These are phyloP conservation scores for Solanum okadae DNA, from an alignment of 257 asterid species.

Conservation along the genomic window DNA sequence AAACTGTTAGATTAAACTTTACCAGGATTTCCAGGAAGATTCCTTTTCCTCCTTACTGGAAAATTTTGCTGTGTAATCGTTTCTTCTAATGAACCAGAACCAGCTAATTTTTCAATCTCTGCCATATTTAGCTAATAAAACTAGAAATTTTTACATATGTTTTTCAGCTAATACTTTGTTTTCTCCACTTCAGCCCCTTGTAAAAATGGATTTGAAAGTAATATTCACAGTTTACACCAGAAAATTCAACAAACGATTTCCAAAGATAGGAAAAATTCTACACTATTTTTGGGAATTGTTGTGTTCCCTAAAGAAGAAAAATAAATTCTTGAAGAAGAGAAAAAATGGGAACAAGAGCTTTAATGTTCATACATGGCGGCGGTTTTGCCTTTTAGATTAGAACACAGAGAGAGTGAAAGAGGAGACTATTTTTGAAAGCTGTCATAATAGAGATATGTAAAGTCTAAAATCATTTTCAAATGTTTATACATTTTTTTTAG, in stretches of 20 bases:
- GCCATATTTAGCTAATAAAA: constrained; percentile 13
- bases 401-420: not conserved
- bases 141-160: not conserved
- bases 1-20: not conserved
- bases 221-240: not conserved
- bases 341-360: constrained; percentile 19
- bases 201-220: not conserved
- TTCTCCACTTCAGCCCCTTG: not conserved
- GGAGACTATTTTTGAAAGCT: constrained; percentile 8
- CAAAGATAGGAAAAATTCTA: not conserved
- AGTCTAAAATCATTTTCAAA: not conserved
- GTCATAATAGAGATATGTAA: not conserved
- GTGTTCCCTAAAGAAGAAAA: not conserved
- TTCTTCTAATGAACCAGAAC: constrained; percentile 20
- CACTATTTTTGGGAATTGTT: constrained; percentile 1
- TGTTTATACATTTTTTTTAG: constrained; percentile 9
- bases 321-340: constrained; percentile 6
- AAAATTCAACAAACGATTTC: not conserved
- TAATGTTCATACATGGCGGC: constrained; percentile 19
- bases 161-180: not conserved
- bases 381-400: not conserved
- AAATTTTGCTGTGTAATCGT: constrained; percentile 4
- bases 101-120: constrained; percentile 25
- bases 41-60: constrained; percentile 58
- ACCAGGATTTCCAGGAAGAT: constrained; percentile 98